A percentile compares a stretch with the other conserved stretches of the same genome.
phyloP scores from a whole-genome alignment of 2,329 filamentous ascomycete species.

The Metarhizium humberi region DNA sequence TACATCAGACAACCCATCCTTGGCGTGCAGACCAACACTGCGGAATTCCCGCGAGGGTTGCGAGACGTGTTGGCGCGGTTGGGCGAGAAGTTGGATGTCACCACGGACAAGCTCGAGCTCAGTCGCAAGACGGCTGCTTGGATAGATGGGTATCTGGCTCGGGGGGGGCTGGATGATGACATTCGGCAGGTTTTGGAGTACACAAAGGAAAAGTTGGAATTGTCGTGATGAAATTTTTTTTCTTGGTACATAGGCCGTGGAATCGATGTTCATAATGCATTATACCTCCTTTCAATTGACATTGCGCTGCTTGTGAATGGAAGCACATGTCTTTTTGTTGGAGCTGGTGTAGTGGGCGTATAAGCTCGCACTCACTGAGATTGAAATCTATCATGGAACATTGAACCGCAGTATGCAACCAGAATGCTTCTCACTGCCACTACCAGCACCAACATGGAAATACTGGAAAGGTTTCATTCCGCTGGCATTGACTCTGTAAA shows the following conservation, averaged over 20 bases:
- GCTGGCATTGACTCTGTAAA: too few relatives aligned
- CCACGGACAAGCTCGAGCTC: slow-evolving; percentile 36
- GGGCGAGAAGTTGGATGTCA: slow-evolving; percentile 36
- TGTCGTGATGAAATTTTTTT: neutral
- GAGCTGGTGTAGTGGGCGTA: too few relatives aligned
- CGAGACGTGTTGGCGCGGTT: slow-evolving; percentile 55
- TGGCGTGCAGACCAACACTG: slow-evolving; percentile 51
- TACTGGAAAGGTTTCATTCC: too few relatives aligned
- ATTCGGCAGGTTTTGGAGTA: slow-evolving; percentile 47
- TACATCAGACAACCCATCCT: slow-evolving; percentile 62
- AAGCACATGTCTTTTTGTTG: too few relatives aligned
- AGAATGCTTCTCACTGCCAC: too few relatives aligned
- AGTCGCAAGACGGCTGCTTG: slow-evolving; percentile 41
- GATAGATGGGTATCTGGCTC: slow-evolving; percentile 42
- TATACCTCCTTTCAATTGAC: too few relatives aligned
- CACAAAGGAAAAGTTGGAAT: slow-evolving; percentile 28
- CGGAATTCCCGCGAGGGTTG: slow-evolving; percentile 65
- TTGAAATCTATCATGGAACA: too few relatives aligned
- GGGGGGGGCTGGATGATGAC: slow-evolving; percentile 43
- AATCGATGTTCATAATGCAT: too few relatives aligned
- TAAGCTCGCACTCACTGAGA: too few relatives aligned
- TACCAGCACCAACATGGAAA: too few relatives aligned
- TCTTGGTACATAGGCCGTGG: neutral
- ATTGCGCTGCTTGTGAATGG: too few relatives aligned
- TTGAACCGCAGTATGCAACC: too few relatives aligned